These are phyloP conservation scores for Kentomonas sorsogonicus DNA, from an alignment of 208 protist species.

Conservation along the genomic window DNA sequence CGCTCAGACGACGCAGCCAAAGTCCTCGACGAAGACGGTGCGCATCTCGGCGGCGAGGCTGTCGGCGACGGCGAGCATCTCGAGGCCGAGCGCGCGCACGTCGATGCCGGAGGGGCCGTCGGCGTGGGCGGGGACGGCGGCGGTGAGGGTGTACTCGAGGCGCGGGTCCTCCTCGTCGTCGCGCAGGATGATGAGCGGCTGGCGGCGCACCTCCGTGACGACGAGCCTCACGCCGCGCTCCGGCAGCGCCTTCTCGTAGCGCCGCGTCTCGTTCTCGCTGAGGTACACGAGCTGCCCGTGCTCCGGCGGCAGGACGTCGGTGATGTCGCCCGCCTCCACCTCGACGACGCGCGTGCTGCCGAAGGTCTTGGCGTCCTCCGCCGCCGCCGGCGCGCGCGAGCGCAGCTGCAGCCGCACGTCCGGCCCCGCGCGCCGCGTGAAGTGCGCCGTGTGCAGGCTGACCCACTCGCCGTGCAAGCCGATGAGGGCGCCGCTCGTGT, in stretches of 20 bases:
- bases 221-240: constrained; percentile 50
- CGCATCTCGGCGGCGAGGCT: constrained; percentile 35
- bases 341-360: constrained; percentile 45
- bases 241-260: constrained; percentile 72
- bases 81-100: constrained; percentile 58
- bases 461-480: constrained; percentile 68
- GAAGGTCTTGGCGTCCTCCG: constrained; percentile 67
- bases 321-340: constrained; percentile 73
- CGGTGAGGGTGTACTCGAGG: constrained; percentile 68
- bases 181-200: constrained; percentile 82
- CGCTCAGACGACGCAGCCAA: constrained; percentile 27
- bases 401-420: constrained; percentile 74
- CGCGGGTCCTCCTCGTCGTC: constrained; percentile 85
- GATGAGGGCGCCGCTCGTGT: constrained; percentile 34
- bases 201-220: constrained; percentile 66
- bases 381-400: constrained; percentile 48
- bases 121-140: constrained; percentile 52
- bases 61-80: constrained; percentile 53
- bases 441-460: constrained; percentile 72
- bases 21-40: constrained; percentile 56
- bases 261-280: constrained; percentile 76
- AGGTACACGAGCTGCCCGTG: constrained; percentile 87
- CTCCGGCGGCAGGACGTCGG: constrained; percentile 74
- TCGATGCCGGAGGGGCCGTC: constrained; percentile 25
- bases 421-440: constrained; percentile 50